Conservation (phyloP, 2,329 filamentous ascomycete species). For the Exophiala viscosa region DNA sequence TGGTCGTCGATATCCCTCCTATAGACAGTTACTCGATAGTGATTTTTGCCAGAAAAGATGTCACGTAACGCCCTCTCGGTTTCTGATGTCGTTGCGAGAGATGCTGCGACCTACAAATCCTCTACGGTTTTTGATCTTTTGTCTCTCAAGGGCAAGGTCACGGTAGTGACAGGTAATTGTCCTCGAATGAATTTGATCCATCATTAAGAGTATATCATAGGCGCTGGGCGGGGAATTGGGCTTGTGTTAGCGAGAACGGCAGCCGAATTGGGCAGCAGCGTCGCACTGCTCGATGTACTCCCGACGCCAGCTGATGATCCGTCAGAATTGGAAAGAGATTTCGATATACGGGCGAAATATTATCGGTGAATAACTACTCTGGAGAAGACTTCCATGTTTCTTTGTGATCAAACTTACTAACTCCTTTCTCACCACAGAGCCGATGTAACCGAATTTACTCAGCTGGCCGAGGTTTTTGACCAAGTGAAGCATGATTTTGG, state of each 20-base stretch:
- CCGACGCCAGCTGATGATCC: conserved; percentile 16
- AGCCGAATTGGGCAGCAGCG: conserved; percentile 20
- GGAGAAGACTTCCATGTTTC: no score
- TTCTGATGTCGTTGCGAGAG: no score
- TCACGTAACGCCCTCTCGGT: no score
- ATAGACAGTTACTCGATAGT: no score
- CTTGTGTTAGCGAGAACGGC: conserved; percentile 19
- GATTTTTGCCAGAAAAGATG: no score
- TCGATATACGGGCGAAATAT: conserved; percentile 11
- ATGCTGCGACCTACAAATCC: no score
- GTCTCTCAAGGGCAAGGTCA: conserved; percentile 46
- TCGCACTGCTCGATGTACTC: conserved; percentile 23
- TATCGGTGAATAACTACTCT: conserved; percentile 18
- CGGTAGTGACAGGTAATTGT: conserved; percentile 42
- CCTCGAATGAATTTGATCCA: not conserved
- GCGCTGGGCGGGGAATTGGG: conserved; percentile 24
- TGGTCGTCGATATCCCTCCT: no score
- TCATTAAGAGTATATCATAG: not conserved
- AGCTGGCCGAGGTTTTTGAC: conserved; percentile 10
- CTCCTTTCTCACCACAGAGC: no score
- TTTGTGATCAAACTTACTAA: no score
- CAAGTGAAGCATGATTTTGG: conserved; percentile 14
- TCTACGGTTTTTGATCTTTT: no score
- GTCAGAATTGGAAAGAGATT: conserved; percentile 6
- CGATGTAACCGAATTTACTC: conserved; percentile 12